These are phyloP conservation scores for Plantago ovata DNA, from an alignment of 257 asterid species.

Conservation along the genomic window DNA sequence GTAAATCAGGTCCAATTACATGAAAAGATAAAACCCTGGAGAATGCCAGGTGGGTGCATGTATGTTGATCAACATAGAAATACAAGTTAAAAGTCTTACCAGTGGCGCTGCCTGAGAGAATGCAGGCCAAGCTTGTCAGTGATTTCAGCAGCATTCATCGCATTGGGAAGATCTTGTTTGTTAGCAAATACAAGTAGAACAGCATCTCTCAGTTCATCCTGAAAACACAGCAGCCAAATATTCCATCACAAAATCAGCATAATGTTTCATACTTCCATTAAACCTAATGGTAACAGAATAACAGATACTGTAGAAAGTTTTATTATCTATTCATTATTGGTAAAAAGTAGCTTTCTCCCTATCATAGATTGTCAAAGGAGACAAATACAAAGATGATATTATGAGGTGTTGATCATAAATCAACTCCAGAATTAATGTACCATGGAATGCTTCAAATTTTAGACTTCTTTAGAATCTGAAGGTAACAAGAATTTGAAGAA, in stretches of 20 bases:
- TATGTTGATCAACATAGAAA: constrained; percentile 9
- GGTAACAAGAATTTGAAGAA: neutral
- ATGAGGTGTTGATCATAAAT: too few relatives aligned
- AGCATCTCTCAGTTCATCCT: constrained; percentile 94
- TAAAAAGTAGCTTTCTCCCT: neutral
- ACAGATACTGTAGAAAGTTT: too few relatives aligned
- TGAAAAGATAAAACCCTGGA: neutral
- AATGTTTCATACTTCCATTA: neutral
- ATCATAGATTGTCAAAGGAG: neutral
- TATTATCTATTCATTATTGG: neutral
- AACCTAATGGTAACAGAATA: neutral
- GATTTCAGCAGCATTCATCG: constrained; percentile 96
- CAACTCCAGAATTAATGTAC: neutral
- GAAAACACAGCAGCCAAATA: constrained; percentile 16
- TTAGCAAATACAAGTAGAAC: constrained; percentile 90
- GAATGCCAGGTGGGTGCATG: neutral
- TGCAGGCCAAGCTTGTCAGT: constrained; percentile 96
- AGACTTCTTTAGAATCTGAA: neutral
- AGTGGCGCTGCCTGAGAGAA: constrained; percentile 96
- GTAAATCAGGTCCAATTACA: neutral
- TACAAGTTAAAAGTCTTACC: constrained; percentile 39
- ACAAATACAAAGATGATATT: neutral
- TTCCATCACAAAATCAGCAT: constrained; percentile 13
- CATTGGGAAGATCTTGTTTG: constrained; percentile 98
- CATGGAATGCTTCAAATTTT: neutral